Evolutionary conservation across 2,329 filamentous ascomycete species (phyloP).

Genomic region (Stagonosporopsis tanaceti): DNA sequence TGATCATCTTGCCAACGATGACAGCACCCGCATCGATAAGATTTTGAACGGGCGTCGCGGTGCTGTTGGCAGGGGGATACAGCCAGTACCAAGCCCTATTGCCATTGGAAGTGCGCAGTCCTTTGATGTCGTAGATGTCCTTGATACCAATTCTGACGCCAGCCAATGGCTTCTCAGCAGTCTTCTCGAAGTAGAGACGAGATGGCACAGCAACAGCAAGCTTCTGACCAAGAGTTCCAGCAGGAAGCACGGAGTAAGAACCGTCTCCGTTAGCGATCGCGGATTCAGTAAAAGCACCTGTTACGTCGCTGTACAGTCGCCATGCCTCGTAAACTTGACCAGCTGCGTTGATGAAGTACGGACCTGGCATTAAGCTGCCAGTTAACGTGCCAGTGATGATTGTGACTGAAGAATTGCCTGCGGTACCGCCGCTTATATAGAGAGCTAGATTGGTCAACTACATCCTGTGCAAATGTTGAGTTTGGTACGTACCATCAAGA

Average conservation of each 20-base stretch:
- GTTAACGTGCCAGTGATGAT: constrained; percentile 28
- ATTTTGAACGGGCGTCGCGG: constrained; percentile 61
- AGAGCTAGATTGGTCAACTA: constrained; percentile 26
- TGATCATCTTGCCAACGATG: constrained; percentile 57
- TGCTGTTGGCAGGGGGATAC: constrained; percentile 56
- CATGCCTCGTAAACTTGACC: constrained; percentile 60
- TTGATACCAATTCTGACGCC: constrained; percentile 70
- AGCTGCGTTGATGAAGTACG: constrained; percentile 59
- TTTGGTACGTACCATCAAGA: constrained; percentile 37
- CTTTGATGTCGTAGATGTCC: constrained; percentile 67
- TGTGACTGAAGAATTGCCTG: constrained; percentile 29
- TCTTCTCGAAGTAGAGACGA: constrained; percentile 65
- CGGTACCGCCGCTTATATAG: constrained; percentile 27
- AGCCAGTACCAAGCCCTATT: constrained; percentile 66
- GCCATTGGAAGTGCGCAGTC: constrained; percentile 64
- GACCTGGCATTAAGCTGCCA: constrained; percentile 52
- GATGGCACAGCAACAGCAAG: constrained; percentile 62
- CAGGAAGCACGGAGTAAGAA: constrained; percentile 54
- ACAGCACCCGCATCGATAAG: constrained; percentile 68
- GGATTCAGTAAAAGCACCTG: constrained; percentile 60
- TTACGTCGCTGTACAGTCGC: constrained; percentile 59
- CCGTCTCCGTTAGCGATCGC: constrained; percentile 50
- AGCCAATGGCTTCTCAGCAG: constrained; percentile 63
- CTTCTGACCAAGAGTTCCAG: constrained; percentile 47
- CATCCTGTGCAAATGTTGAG: not conserved